Evolutionary conservation across 768 basidiomycete species (phyloP), one percentile per base, ranked within the genome.

Genomic region (Podaxis rugospora): DNA sequence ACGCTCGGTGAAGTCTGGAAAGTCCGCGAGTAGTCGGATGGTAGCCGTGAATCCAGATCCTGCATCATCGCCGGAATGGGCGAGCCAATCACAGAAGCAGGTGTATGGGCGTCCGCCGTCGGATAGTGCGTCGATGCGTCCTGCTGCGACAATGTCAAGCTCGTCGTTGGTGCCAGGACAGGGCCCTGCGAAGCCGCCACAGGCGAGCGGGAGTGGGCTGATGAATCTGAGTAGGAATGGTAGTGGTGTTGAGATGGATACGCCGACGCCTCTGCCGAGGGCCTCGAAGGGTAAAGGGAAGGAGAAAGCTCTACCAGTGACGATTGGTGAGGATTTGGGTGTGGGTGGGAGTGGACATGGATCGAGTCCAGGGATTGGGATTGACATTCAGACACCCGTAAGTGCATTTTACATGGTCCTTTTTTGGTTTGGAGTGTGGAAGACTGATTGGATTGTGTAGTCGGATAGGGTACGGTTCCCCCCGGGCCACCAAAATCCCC

Each of bases 31-130:
- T 47, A 59, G 52, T 23, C 18, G 61, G 47, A 59, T 51, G 53
- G 49, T 59, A 42, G 54, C 42, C 46, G 9, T 50, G 5, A 57
- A 55, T 44, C 52, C 60, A 7, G 53, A 51, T 36, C 46, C 59
- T 35, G 59, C 55, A 13, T 61, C 59, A 13, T 61, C 56, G n/a
- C 40, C 57, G 25, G 55, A 57, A n/a, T 62, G 56, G 55, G 23
- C 21, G 21, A 23, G 5, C 23, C 47, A 21, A 21, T 2, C 4
- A 4, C 57, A 5, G 25, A 5, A 2, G 5, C 57, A 51, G 27
- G 11, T 47, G 2, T 59, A 40, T 21, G 7, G 25, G 1, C 57
- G 37, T 5, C 59, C 52, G 27, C 52, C 52, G 23, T 5, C 52
- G 5, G 35, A 37, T 23, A 55, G 59, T 37, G 42, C 59, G 13